Conservation (phyloP, 129 eudicot species). For the Helichrysum umbraculigerum region DNA sequence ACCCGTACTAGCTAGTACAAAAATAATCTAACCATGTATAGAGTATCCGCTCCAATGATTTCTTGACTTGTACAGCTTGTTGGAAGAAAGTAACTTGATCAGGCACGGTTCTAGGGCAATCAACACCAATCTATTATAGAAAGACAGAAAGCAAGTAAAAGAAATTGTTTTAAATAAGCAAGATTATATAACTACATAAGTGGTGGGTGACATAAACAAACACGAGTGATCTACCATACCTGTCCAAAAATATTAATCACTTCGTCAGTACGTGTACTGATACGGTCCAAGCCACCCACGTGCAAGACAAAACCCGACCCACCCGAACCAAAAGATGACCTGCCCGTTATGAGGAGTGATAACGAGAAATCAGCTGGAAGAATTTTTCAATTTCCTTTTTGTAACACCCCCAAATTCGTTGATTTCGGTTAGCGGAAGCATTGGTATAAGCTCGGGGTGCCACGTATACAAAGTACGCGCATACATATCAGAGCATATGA, state of each 20-base stretch:
- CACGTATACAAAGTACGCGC: too few species aligned
- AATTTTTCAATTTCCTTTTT: too few species aligned
- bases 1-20: conserved; percentile 2
- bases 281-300: too few species aligned
- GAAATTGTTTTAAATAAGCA: not conserved
- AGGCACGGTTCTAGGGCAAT: conserved; percentile 92
- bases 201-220: not conserved
- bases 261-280: conserved; percentile 83
- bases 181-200: not conserved
- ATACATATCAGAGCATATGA: too few species aligned
- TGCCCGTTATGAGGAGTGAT: too few species aligned
- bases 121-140: conserved; percentile 64
- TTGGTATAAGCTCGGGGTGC: too few species aligned
- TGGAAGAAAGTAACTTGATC: conserved; percentile 86
- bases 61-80: conserved; percentile 67
- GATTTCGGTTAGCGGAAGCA: too few species aligned
- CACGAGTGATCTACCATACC: conserved; percentile 38
- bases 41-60: conserved; percentile 86
- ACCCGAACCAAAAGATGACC: too few species aligned
- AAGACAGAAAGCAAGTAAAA: not conserved
- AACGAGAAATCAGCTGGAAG: too few species aligned
- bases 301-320: too few species aligned
- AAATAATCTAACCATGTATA: conserved; percentile 60
- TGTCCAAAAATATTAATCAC: conserved; percentile 89
- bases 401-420: too few species aligned